Evolutionary conservation across 768 basidiomycete genomes (phyloP), one percentile per base, ranked within the genome.

Genomic region (Boletus barrowsii): DNA sequence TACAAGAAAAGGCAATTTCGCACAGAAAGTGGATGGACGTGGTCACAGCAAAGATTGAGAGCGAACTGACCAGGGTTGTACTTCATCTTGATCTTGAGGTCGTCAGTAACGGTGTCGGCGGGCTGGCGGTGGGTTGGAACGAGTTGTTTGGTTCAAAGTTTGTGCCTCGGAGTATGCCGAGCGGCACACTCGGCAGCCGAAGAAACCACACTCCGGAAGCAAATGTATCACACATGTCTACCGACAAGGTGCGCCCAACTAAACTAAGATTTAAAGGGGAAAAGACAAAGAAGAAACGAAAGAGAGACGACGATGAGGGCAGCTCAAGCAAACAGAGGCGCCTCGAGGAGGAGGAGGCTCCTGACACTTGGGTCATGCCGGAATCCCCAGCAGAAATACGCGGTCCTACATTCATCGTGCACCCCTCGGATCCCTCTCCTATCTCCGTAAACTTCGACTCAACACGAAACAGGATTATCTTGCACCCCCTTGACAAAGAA

Each of bases 211-310:
- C 22, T 22, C 22, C 22, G 14, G 11, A 14, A 35, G 33, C 13
- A 35, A 35, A 35, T 18, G 36, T 41, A 44, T 42, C 54, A 49
- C 33, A 53, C 43, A 75, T 75, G 74, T 68, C 71, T 41, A 46
- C 68, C 8, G 71, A 75, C 54, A 83, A 81, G 67, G 76, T 84
- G 30, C 85, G 86, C 58, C 80, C 88, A 3, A 83, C 82, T 13
- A 91, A 86, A 65, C 84, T 94, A 58, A 90, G 84, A 62, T 94
- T 94, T 74, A 95, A 95, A 66, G 92, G 92, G 9, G 92, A 94
- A 45, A 91, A 91, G 71, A 69, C 78, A 2, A 85, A 83, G 76
- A 92, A 89, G 79, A 93, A 93, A 68, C 79, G 90, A 49, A 91
- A 84, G 67, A 76, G 84, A 60, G 82, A 83, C 13, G 75, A 73